Conservation (phyloP, 108 stramenopile species). For the Schizochytrium sp. region DNA sequence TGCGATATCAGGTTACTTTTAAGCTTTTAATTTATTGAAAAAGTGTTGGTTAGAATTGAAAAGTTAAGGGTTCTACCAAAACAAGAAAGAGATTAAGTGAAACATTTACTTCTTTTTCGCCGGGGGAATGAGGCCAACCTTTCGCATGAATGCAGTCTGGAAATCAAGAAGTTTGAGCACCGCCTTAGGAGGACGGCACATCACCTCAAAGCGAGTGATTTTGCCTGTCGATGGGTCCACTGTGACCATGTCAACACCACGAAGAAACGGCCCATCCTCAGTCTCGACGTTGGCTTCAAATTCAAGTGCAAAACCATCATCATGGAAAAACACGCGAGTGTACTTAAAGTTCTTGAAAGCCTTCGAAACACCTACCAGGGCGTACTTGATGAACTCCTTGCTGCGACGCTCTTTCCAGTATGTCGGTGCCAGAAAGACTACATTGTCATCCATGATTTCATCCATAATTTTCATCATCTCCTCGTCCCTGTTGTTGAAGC, state of each 20-base stretch:
- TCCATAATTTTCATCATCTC: constrained; percentile 54
- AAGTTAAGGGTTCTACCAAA: neutral
- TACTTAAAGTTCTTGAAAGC: constrained; percentile 60
- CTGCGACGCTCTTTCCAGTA: constrained; percentile 45
- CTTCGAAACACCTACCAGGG: constrained; percentile 54
- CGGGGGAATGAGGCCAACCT: constrained; percentile 46
- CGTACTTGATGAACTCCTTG: constrained; percentile 56
- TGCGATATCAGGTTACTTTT: too few species aligned
- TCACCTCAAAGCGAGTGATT: constrained; percentile 44
- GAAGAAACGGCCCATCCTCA: constrained; percentile 50
- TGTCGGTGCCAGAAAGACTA: constrained; percentile 57
- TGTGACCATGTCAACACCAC: constrained; percentile 42
- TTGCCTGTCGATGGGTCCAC: constrained; percentile 5
- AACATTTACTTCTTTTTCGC: neutral
- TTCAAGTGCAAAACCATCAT: constrained; percentile 44
- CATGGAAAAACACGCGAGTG: constrained; percentile 18
- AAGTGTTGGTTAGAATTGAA: neutral
- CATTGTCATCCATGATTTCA: constrained; percentile 30
- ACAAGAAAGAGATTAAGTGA: neutral
- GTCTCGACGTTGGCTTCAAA: constrained; percentile 30
- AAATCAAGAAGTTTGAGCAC: constrained; percentile 57
- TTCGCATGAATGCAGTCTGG: constrained; percentile 57
- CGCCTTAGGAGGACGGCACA: constrained; percentile 54
- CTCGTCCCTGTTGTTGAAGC: neutral
- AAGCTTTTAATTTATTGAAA: too few species aligned